These are phyloP conservation scores for Tylopilus cervinicoccineus DNA, from an alignment of 768 basidiomycete genomes.

Conservation along the genomic window DNA sequence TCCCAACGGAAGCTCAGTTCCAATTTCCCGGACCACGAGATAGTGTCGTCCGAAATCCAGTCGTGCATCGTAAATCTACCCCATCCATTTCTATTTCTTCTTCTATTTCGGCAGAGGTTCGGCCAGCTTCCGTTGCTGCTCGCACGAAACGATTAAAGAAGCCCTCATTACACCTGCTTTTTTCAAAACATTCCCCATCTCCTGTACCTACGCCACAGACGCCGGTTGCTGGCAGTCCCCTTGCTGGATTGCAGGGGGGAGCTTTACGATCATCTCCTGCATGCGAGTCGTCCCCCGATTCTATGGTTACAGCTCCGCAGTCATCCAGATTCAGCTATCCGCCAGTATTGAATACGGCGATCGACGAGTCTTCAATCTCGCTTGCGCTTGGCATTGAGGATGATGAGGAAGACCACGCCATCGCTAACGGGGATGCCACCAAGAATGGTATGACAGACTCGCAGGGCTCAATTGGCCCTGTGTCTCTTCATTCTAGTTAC, in stretches of 20 bases:
- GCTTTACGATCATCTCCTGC: conserved; percentile 24
- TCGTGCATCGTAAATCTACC: conserved; percentile 35
- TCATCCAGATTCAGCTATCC: conserved; percentile 45
- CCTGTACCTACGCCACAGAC: conserved; percentile 32
- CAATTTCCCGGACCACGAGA: conserved; percentile 46
- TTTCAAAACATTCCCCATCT: conserved; percentile 60
- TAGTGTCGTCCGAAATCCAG: conserved; percentile 25
- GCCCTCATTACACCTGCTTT: conserved; percentile 65
- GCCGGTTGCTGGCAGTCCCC: conserved; percentile 15
- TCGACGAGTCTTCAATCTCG: conserved; percentile 53
- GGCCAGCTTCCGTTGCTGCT: conserved; percentile 34
- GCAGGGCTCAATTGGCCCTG: conserved; percentile 20
- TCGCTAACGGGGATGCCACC: conserved; percentile 9
- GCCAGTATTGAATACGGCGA: conserved; percentile 57
- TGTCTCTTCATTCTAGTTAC: conserved; percentile 13
- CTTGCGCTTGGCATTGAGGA: conserved; percentile 28
- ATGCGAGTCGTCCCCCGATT: conserved; percentile 33
- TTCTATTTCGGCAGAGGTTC: conserved; percentile 31
- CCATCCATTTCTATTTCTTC: conserved; percentile 32
- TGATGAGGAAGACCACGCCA: conserved; percentile 21
- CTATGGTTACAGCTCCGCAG: conserved; percentile 59
- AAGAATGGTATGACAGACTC: conserved; percentile 6
- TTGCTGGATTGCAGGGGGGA: conserved; percentile 15
- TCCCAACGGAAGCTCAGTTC: conserved; percentile 24
- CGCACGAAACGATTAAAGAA: conserved; percentile 48